Evolutionary conservation across 345 rosid species (phyloP), one percentile per base, ranked within the genome.

Genomic region (Hibiscus syriacus): DNA sequence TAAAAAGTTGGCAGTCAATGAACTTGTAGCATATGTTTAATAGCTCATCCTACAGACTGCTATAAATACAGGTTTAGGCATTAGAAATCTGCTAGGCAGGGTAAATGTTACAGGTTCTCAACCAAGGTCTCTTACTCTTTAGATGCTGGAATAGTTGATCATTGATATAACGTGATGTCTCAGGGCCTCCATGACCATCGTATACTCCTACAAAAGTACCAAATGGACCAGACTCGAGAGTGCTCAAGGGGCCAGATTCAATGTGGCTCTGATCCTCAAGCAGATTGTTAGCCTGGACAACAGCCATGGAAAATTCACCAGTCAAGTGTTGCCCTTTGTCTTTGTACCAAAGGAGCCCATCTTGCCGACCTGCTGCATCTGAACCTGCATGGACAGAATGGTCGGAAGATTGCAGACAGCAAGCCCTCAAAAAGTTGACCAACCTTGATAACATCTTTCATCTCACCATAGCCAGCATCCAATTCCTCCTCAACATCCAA

Each of bases 131-230:
- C 96, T 86, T 83, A 90, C 98, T 84, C 84, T 85, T 93, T 59
- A 90, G 84, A 82, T 93, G 85, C 84, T 86, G 92, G 68, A 93
- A 90, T 23, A 93, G 87, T 59, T 93, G 82, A 74, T 93, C 96
- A 55, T 90, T 90, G 78, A 93, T 73, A 73, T 76, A 93, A 4
- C 97, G 91, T 0, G 98, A 87, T 17, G 97, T 90, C 84, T 93
- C 98, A 32, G 98, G 98, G 12, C 97, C 98, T 2, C 96, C 98
- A 67, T 93, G 96, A n/a, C 98, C 98, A 29, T 93, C 98, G 68
- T 93, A 93, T 34, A 93, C 73, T 17, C 98, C 98, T 70, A 90
- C 74, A 70, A 93, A 93, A n/a, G 96, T 90, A 22, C 97, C 98
- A 19, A 48, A 78, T 41, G 97, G 98, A 63, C 97, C 98, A 49